Evolutionary conservation across 306 rosid genomes (phyloP), one percentile per base, ranked within the genome.

Genomic region (Lagenaria siceraria): DNA sequence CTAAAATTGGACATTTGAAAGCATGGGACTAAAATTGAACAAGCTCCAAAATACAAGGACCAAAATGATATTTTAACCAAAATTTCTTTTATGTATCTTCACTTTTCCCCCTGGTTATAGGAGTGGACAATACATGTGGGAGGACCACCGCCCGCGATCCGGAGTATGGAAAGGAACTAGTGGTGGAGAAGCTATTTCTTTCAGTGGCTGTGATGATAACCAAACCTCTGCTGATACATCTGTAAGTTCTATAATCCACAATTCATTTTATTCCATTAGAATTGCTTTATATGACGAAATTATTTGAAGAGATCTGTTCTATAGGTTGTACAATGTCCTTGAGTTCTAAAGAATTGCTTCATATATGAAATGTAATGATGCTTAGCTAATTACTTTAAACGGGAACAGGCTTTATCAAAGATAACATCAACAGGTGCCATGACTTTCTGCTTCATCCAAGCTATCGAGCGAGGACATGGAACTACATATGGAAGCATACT

Each of bases 151-250:
- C 82, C 99, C 99, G 10, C 81, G 89, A 84, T 87, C 97, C 12
- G 99, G 98, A 60, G 73, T 78, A 46, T 92, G 98, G 99, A 96
- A 96, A 59, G 99, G 99, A 84, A 85, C 99, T 29, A 84, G 53
- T 78, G 99, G 99, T 29, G 99, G 99, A 61, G 99, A 96, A 88
- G 98, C 80, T 81, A 81, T 96, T 80, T 92, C 93, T 63, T 88
- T 96, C 78, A 96, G 99, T 78, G 99, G 97, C 78, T 96, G 99
- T 15, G 97, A 89, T 36, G 98, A 92, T 76, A 12, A 90, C 85
- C 96, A 96, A 82, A 96, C 99, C 81, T 96, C 97, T 14, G 99
- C 99, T 18, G 99, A 96, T 82, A 96, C 99, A 62, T 89, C 97
- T 35, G 99, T 96, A 84, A 85, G 96, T 92, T 80, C 42, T 74